Base-by-base conservation (phyloP, 2,329 filamentous ascomycete species). In the Penicillium sp. region DNA sequence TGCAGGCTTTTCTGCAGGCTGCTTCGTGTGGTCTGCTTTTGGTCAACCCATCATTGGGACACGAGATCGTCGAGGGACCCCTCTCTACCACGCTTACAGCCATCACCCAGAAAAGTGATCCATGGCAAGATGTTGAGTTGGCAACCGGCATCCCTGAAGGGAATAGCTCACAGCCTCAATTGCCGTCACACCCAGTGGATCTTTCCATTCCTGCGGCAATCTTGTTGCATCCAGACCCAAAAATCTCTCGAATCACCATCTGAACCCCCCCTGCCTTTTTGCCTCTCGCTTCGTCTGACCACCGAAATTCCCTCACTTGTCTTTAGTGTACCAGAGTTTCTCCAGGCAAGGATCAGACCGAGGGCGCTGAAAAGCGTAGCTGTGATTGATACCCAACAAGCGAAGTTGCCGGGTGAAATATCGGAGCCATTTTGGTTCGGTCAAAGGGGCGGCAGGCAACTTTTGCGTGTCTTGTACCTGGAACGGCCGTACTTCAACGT, bases 401-500 rank as follows among this genome's bases (percentile, higher is more conserved):
- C 59, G 49, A 59, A 55, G 44, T 53, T 62, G 31, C 44, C 54
- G 48, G 50, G 44, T 32, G 40, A 40, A 55, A 31, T 46, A 39
- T 3, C 45, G 46, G 36, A 56, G 42, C 24, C 14, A 29, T 29
- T 53, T 42, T 27, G 40, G 32, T 39, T 42, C 41, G 24, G 24
- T 14, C 50, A 43, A 36, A 36, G 50, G 44, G 48, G 51, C 38
- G 13, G 18, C 38, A 40, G 42, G 22, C 49, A 38, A 8, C 54
- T 53, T 57, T 55, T 52, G 27, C 34, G 44, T 50, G 52, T 38
- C 29, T 45, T 56, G 34, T 36, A 50, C 24, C 44, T 45, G 34
- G 39, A 38, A 44, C 51, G 45, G 24, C 43, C 43, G 32, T 62
- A 38, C 51, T 57, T 60, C 58, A 70, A 75, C 68, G 72, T 75